Base-by-base conservation (phyloP, 129 eudicot genomes). In the Rutidosis leptorrhynchoides region DNA sequence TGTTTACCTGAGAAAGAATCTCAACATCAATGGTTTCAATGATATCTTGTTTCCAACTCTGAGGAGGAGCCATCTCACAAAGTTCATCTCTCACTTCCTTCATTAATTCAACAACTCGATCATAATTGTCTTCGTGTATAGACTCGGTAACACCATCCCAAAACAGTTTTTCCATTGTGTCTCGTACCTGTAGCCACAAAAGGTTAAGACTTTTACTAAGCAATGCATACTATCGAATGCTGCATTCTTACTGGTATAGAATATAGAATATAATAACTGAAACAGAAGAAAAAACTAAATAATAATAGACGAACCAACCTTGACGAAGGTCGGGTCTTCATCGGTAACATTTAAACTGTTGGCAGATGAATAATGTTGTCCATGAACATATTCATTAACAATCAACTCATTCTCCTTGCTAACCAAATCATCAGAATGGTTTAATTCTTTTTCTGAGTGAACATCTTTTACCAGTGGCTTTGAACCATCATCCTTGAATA, bases 11-110 rank as follows among this genome's bases (percentile, higher is more conserved):
- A 57, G 86, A 67, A 70, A 94, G 81, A 45, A 94, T 86, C 15
- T 80, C 95, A 64, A 94, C 59, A 76, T 94, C 97, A 56, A 94
- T 87, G 23, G 90, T 69, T 79, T 84, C 95, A 43, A 22, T 49
- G 51, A 94, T 94, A 63, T 94, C 97, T 72, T 80, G 85, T 60
- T 78, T 88, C 98, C 98, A 93, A 62, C 84, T 89, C 59, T 75
- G 80, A 60, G 99, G 80, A 60, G 99, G 99, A 62, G 97, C 91
- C 83, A 94, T 80, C 35, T 81, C 84, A 76, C 88, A 84, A 32
- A 94, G 82, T 74, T 84, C 97, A 76, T 89, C 94, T 51, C 95
- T 86, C 78, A 89, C 93, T 81, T 89, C 97, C 76, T 83, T 81
- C 88, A 79, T 79, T 32, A 94, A 67, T 64, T 84, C 95, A 69